Base-by-base conservation (phyloP, 805 yeast genomes). In the Torulaspora delbrueckii region DNA sequence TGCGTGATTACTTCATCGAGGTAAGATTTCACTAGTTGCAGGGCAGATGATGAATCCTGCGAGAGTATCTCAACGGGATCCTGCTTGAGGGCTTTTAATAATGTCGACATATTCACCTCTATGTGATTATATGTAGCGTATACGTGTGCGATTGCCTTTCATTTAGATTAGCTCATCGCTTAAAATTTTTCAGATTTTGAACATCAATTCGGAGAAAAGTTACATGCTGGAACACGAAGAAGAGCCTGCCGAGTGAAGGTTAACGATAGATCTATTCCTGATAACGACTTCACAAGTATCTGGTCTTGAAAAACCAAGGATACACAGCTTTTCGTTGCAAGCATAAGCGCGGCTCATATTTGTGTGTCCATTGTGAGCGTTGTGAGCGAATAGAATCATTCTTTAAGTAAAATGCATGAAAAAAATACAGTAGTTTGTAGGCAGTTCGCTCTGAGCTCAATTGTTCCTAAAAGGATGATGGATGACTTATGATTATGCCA, bases 1-100 rank as follows among this genome's bases (percentile, higher is more conserved):
- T 46, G 46, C 14, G 43, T 40, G 22, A 62, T 58, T 3, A 65
- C 61, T 6, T 50, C 51, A 43, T 63, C 68, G 16, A 63, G 49
- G 42, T 60, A 57, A 4, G 50, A 24, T 41, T 60, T 60, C 12
- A 56, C 62, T 10, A 56, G 36, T 4, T 51, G 37, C 43, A 67
- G 58, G 19, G 67, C 46, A 38, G 52, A 46, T 3, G 50, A 36
- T 10, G 54, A 33, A 8, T 57, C 56, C 12, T 50, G 40, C 1
- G 56, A 47, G 30, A 62, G 39, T 12, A 58, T 43, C 7, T 50
- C 53, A 16, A 54, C 32, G 4, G 66, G 64, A 13, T 56, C 50
- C n/a, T 45, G 28, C 18, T 44, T 52, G 18, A 60, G 37, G 4
- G 43, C 37, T 2, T 54, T 55, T n/a, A 57, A 34, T 37, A 60